Conservation (phyloP, 2,329 filamentous ascomycete species). For the Aspergillus quadricinctus region DNA sequence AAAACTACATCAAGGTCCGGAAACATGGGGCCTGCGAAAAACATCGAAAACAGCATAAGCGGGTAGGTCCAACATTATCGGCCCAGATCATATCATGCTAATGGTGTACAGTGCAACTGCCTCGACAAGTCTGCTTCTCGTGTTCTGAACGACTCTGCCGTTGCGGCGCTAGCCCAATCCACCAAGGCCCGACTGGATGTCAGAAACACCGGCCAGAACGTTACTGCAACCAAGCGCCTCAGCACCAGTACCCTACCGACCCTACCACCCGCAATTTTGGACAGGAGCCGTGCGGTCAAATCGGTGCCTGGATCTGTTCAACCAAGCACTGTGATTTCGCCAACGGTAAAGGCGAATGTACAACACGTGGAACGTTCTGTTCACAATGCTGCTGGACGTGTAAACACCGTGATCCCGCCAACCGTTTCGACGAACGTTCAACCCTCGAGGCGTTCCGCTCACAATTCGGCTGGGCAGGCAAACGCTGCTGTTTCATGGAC, state of each 20-base stretch:
- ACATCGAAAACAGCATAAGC: conserved; percentile 41
- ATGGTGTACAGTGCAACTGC: conserved; percentile 34
- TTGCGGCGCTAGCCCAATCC: conserved; percentile 1
- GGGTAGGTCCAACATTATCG: conserved; percentile 19
- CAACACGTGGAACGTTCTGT: not conserved
- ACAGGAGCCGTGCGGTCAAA: not conserved
- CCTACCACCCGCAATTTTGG: not conserved
- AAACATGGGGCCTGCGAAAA: conserved; percentile 42
- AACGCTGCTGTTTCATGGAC: not conserved
- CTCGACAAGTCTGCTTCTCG: conserved; percentile 31
- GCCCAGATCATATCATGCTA: conserved; percentile 9
- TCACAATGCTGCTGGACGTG: not conserved
- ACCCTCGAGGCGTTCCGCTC: not conserved
- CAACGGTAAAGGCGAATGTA: not conserved
- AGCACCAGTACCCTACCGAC: not conserved
- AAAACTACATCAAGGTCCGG: conserved; percentile 41
- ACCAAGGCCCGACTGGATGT: not conserved
- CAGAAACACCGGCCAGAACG: conserved; percentile 1
- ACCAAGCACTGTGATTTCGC: not conserved
- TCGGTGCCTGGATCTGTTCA: not conserved
- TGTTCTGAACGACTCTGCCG: conserved; percentile 15
- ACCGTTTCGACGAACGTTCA: not conserved
- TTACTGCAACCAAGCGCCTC: not conserved
- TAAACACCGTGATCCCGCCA: not conserved
- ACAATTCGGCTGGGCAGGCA: not conserved